Percentiles rank a stretch among this genome's conserved stretches.
Conservation (phyloP, 2,329 filamentous ascomycete genomes). For the Pseudocercospora fuligena region DNA sequence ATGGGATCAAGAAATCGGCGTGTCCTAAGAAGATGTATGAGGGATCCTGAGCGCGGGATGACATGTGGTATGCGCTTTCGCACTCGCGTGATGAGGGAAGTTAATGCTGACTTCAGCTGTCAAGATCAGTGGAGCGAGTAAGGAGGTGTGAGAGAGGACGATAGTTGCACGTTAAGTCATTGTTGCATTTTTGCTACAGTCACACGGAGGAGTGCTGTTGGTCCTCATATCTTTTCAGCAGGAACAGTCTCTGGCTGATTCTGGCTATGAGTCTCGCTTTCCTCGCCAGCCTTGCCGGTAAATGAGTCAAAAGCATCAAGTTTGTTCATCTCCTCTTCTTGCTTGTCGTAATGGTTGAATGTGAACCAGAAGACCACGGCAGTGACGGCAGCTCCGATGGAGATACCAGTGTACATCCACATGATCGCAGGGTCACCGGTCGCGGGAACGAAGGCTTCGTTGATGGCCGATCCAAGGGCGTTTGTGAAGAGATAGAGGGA, state of each 20-base stretch:
- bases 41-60: too few relatives aligned
- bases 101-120: not conserved
- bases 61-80: too few relatives aligned
- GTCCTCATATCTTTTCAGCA: conserved; percentile 19
- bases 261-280: conserved; percentile 24
- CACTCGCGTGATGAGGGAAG: not conserved
- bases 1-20: not conserved
- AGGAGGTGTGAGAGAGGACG: not conserved
- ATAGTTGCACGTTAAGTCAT: not conserved
- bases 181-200: too few relatives aligned
- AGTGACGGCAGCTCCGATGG: conserved; percentile 29
- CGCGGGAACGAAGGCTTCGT: conserved; percentile 64
- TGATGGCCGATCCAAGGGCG: conserved; percentile 64
- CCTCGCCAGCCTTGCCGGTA: conserved; percentile 21
- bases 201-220: not conserved
- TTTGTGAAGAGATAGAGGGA: conserved; percentile 65
- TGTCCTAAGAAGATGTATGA: not conserved
- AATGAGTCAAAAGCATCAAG: conserved; percentile 43
- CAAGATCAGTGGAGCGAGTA: not conserved
- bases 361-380: conserved; percentile 37
- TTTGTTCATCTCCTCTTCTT: conserved; percentile 58
- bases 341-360: conserved; percentile 49
- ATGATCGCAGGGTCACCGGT: conserved; percentile 68
- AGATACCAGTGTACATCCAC: conserved; percentile 58
- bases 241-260: conserved; percentile 15